A percentile compares a stretch with the other conserved stretches of the same genome.
These are phyloP conservation scores for Termitomyces titanicus DNA, from an alignment of 768 basidiomycete genomes.

Conservation along the genomic window DNA sequence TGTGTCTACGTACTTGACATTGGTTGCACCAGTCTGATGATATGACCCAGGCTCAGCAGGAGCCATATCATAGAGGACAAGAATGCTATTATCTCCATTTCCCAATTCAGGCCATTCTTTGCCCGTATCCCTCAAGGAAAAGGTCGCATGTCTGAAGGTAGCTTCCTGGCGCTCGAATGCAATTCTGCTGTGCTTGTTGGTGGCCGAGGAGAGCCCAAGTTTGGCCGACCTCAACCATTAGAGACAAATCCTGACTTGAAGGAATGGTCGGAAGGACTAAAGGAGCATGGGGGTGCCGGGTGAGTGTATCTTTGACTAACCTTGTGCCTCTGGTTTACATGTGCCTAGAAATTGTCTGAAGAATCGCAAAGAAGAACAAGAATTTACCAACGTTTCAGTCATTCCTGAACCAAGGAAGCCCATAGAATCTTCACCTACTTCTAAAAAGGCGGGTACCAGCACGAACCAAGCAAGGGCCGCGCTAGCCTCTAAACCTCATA, in stretches of 20 bases:
- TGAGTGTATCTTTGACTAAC: slow-evolving; percentile 27
- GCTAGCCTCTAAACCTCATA: background rate
- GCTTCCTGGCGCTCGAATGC: slow-evolving; percentile 54
- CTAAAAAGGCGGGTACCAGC: background rate
- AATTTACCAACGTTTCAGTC: background rate
- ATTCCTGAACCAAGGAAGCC: background rate
- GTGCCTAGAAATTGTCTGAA: slow-evolving; percentile 40
- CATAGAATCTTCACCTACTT: background rate
- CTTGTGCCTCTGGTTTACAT: background rate
- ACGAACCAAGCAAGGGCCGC: background rate
- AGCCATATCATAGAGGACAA: slow-evolving; percentile 42
- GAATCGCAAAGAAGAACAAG: slow-evolving; percentile 31
- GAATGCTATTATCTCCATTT: slow-evolving; percentile 45
- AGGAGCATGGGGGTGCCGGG: slow-evolving; percentile 57
- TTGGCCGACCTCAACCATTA: slow-evolving; percentile 49
- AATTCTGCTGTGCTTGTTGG: slow-evolving; percentile 39
- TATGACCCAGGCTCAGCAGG: slow-evolving; percentile 14
- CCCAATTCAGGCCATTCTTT: slow-evolving; percentile 47
- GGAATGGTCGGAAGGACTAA: slow-evolving; percentile 56
- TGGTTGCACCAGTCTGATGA: too few species aligned
- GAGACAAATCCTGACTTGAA: slow-evolving; percentile 36
- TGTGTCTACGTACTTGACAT: slow-evolving; percentile 16
- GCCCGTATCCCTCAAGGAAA: slow-evolving; percentile 46
- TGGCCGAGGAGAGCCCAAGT: slow-evolving; percentile 38
- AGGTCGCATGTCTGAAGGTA: slow-evolving; percentile 34